Evolutionary conservation across 164 flowering plant genomes (phyloP), one percentile per base, ranked within the genome.

Genomic region (Macadamia tetraphylla): DNA sequence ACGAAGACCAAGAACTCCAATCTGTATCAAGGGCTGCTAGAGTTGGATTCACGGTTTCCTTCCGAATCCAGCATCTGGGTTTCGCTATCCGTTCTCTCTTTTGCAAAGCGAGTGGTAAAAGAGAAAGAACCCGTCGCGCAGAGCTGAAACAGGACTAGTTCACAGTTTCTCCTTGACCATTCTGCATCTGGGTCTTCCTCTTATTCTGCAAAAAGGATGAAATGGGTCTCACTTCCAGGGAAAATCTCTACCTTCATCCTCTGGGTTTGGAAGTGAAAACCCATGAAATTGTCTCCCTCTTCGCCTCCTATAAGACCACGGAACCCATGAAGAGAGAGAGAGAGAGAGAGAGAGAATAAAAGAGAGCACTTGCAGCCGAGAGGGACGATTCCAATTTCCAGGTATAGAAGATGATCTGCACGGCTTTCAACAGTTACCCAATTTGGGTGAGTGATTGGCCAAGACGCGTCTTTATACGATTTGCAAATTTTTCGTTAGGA

Each of bases 11-110:
- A 35, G 5, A 35, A 35, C 5, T 2, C 12, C 15, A 53, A 18
- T 52, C 46, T n/a, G 31, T 11, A 23, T 62, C 49, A 66, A 29
- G 15, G 29, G 40, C 29, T 60, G 65, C 40, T 3, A 30, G 55
- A 56, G 43, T 4, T 57, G 12, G 30, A 51, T 18, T n/a, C 63
- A 29, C 30, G 65, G 23, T 32, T 46, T 58, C 32, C 1, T n/a
- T 40, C 9, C 0, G 40, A 7, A 32, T 44, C 43, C 63, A 35
- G 66, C 66, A 60, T 69, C 70, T 70, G 66, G 64, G 63, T 57
- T 1, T 48, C 9, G 57, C 10, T 60, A 32, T 1, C 32, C 58
- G 30, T 40, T 17, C 58, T 64, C 52, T 35, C 40, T 35, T 35
- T 0, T 35, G 40, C 23, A 35, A 35, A 35, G 40, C 40, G 5